A percentile compares a stretch with the other conserved stretches of the same genome.
These are phyloP conservation scores for Amanita phalloides DNA, from an alignment of 768 basidiomycete species.

Conservation along the genomic window DNA sequence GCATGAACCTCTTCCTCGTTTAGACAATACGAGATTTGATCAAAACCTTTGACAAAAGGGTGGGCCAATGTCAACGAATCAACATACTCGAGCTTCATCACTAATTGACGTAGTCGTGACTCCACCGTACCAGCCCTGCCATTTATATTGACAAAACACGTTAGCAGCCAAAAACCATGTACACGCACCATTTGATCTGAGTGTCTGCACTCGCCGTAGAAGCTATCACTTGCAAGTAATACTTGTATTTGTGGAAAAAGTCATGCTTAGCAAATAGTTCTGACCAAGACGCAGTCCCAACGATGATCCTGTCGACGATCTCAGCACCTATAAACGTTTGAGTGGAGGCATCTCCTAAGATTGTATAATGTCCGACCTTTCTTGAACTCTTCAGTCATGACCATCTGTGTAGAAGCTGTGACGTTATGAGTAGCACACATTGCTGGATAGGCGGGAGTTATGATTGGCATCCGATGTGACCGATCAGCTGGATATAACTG, in stretches of 20 bases:
- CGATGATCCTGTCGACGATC: conserved; percentile 87
- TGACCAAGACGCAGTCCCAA: conserved; percentile 76
- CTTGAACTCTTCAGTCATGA: conserved; percentile 94
- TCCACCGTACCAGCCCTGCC: conserved; percentile 90
- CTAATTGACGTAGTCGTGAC: conserved; percentile 88
- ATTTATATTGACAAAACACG: not conserved
- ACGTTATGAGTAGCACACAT: conserved; percentile 99
- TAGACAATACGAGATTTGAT: conserved; percentile 75
- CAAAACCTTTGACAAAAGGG: conserved; percentile 92
- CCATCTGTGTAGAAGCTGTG: conserved; percentile 88
- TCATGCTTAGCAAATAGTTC: conserved; percentile 94
- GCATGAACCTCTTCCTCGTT: conserved; percentile 80
- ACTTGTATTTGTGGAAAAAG: conserved; percentile 94
- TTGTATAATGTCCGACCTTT: conserved; percentile 41
- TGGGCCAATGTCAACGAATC: conserved; percentile 88
- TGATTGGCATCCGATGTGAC: conserved; percentile 98
- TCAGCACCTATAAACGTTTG: conserved; percentile 60
- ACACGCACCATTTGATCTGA: conserved; percentile 83
- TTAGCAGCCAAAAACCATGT: not conserved
- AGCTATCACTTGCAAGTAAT: conserved; percentile 93
- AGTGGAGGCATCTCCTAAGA: conserved; percentile 1
- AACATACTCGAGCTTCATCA: conserved; percentile 96
- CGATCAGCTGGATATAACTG: conserved; percentile 87
- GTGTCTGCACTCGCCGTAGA: conserved; percentile 76
- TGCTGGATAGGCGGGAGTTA: conserved; percentile 96